phyloP scores from a whole-genome alignment of 192 early-diverging fungal genomes.

The Podila clonocystis region DNA sequence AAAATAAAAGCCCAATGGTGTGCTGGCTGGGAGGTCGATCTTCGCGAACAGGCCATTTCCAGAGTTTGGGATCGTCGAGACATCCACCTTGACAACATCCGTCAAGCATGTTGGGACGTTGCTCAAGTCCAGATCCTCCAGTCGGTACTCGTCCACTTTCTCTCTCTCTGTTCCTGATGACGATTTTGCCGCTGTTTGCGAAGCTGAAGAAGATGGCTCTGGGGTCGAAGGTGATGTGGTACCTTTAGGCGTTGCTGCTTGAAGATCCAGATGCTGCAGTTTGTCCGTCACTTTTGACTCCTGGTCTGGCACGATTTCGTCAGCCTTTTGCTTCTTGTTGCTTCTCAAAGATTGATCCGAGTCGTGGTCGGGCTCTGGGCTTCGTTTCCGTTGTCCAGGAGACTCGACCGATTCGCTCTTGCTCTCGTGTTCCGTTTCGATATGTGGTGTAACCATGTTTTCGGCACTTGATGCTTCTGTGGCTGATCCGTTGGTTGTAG shows the following conservation, averaged over 20 bases:
- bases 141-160: slow-evolving; percentile 51
- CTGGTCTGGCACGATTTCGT: slow-evolving; percentile 5
- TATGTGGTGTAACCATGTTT: not conserved
- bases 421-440: not conserved
- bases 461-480: not conserved
- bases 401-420: not conserved
- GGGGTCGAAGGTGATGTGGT: slow-evolving; percentile 10
- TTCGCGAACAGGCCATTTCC: slow-evolving; percentile 83
- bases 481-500: not conserved
- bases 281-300: slow-evolving; percentile 22
- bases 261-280: slow-evolving; percentile 29
- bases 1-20: slow-evolving; percentile 92
- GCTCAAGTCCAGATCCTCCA: slow-evolving; percentile 60
- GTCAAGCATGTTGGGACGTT: slow-evolving; percentile 65
- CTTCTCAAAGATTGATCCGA: slow-evolving; percentile 2
- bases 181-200: not conserved
- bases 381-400: slow-evolving; percentile 19
- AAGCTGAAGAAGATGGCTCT: not conserved
- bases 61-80: slow-evolving; percentile 75
- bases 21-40: slow-evolving; percentile 77
- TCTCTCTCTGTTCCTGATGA: not conserved
- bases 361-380: slow-evolving; percentile 6
- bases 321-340: slow-evolving; percentile 38
- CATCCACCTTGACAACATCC: slow-evolving; percentile 72
- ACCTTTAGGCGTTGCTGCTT: not conserved